Conservation (phyloP, 805 yeast genomes). For the Limtongozyma cylindracea region DNA sequence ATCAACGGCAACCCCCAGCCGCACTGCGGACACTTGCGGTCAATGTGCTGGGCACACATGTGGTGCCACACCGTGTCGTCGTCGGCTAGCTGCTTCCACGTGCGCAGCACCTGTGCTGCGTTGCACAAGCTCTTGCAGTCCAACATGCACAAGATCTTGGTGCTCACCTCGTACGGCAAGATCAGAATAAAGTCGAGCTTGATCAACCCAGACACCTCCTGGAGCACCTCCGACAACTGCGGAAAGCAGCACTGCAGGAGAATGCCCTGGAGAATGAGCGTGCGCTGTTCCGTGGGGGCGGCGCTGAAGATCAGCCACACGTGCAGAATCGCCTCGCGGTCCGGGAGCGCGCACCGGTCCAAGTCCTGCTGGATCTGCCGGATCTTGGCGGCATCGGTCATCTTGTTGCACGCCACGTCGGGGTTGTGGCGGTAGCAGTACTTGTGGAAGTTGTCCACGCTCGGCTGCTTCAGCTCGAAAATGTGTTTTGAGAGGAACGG, state of each 20-base stretch:
- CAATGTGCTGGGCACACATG: conserved; percentile 96
- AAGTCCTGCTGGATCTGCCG: conserved; percentile 29
- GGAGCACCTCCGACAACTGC: conserved; percentile 64
- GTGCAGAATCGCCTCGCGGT: conserved; percentile 53
- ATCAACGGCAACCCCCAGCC: conserved; percentile 97
- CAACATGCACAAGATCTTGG: conserved; percentile 66
- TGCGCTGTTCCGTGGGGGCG: conserved; percentile 41
- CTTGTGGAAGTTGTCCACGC: conserved; percentile 27
- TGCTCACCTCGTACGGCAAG: conserved; percentile 65
- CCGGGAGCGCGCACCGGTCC: conserved; percentile 34
- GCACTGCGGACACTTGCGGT: conserved; percentile 89
- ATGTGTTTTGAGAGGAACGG: conserved; percentile 15
- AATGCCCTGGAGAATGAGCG: conserved; percentile 59
- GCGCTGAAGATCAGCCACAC: conserved; percentile 70
- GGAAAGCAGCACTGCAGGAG: conserved; percentile 87
- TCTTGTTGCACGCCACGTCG: conserved; percentile 47
- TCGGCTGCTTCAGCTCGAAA: conserved; percentile 6
- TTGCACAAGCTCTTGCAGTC: conserved; percentile 86
- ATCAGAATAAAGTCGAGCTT: conserved; percentile 74
- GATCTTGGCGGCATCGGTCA: conserved; percentile 39
- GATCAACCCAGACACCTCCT: conserved; percentile 55
- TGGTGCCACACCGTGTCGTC: conserved; percentile 96
- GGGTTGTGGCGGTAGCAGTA: conserved; percentile 92
- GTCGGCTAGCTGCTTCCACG: conserved; percentile 79
- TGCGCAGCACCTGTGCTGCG: conserved; percentile 78